Base-by-base conservation (phyloP, 768 basidiomycete species). In the Serendipita sp. region DNA sequence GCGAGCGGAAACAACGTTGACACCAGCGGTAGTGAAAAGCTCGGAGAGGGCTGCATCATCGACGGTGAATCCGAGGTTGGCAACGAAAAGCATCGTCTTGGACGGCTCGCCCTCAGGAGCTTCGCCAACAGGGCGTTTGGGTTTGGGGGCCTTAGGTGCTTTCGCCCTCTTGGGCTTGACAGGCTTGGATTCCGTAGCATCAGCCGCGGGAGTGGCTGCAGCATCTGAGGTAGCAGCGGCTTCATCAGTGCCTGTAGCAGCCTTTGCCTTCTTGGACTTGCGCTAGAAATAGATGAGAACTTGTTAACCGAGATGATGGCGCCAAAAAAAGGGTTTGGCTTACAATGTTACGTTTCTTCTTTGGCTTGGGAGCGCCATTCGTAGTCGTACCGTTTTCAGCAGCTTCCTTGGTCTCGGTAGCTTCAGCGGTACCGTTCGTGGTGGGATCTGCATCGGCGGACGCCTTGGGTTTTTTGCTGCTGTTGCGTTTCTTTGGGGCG, bases 21-120 rank as follows among this genome's bases (percentile, higher is more conserved):
- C 85, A 67, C 83, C 89, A 27, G 85, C 89, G 67, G 91, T 88
- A 62, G 84, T 87, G 80, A 99, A 98, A 69, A 96, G 78, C 50
- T 83, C 76, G 31, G 81, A 72, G 68, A 99, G 85, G 63, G 80
- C 85, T 34, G 79, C 86, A 72, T 98, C 94, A 65, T 91, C 89
- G 67, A 97, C 83, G 73, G 76, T 85, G 83, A 97, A 98, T 50
- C 92, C 91, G 66, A 98, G 91, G 79, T 98, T 98, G 77, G 94
- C 95, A 69, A 97, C 93, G 70, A 97, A 97, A 68, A 97, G 80
- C 76, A 90, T 84, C 64, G 80, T 87, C 79, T 87, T 87, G 72
- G 90, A 92, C 34, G 86, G 90, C 73, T 91, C 91, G 70, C 92
- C 92, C 63, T 76, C 78, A 33, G 92, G 91, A 66, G 88, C 87